Base-by-base conservation (phyloP, 2,329 filamentous ascomycete species). In the Xylariaceae sp. region DNA sequence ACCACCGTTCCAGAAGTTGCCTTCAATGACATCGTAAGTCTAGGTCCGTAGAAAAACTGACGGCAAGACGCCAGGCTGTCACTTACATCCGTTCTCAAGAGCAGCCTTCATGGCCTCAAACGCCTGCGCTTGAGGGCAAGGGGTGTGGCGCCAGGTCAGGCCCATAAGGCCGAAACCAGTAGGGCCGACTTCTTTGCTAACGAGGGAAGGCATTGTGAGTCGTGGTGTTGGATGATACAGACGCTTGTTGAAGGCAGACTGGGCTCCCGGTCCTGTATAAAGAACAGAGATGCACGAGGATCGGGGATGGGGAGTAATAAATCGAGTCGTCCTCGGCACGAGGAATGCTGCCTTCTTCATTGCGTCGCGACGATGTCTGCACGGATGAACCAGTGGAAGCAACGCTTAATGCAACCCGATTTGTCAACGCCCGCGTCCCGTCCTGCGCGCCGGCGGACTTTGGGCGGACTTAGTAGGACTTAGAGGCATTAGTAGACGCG, bases 1-100 rank as follows among this genome's bases (percentile, higher is more conserved):
- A 56, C 78, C 81, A 4, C 74, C 80, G 59, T 84, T 84, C 81
- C 81, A 84, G 56, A 75, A 73, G 65, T 73, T 74, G 59, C 68
- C 59, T 64, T 4, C 7, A n/a, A n/a, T 44, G 8, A 15, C 2
- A 11, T 59, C 9, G 17, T 17, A 1, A 9, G 45, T 51, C 5
- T 48, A 55, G 47, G 10, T 37, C 37, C 17, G 3, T 7, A 39
- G 10, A n/a, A 3, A 52, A 11, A 23, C 30, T 30, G 8, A 7
- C 37, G 6, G 6, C 37, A n/a, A 42, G 9, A 51, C 1, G 8
- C 2, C 13, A 1, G n/a, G 30, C 34, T 6, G 9, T 18, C 8
- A 57, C 56, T 30, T 37, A 63, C 59, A 70, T 50, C 73, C 70
- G 17, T 67, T 60, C 8, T 66, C 66, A 3, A 82, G 71, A 0